Evolutionary conservation across 1,284 basidiomycete genomes (phyloP), one percentile per base, ranked within the genome.

Genomic region (Cerioporus squamosus): DNA sequence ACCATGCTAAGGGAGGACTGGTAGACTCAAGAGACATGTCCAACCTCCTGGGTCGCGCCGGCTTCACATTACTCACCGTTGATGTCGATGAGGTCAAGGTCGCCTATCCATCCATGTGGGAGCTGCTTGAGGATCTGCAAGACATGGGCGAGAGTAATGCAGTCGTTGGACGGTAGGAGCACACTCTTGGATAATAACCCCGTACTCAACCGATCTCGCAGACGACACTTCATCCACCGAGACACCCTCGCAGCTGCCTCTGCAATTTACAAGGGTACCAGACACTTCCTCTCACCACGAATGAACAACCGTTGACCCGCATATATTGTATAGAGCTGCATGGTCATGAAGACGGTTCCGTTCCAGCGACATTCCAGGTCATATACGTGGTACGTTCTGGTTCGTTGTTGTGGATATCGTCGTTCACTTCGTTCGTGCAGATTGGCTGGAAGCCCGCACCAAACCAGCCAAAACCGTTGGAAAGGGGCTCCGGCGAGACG

Each of bases 71-170:
- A 12, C 86, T 98, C 7, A 98, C 97, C 0, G 93, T 99, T 29
- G 97, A 99, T 69, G 87, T 93, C 44, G 97, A 99, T 71, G 97
- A 99, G 76, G 81, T 99, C 23, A 87, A 86, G 58, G 88, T 98
- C 38, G 85, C 85, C 9, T 99, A 98, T 70, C 97, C 97, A 0
- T 92, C 88, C 53, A 97, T 98, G 83, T 98, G 92, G 88, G 97
- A 99, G 73, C 83, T 99, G 17, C 83, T 99, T 72, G 87, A 95
- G 49, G 97, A 99, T 72, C 75, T 99, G 45, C 83, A 87, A 49
- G 90, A 94, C 72, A 99, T 99, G 97, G 97, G 97, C 45, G 97
- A 99, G 74, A 89, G 86, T 55, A 99, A 98, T 71, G 94, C 96
- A 5, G 86, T 97, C 36, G 77, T 96, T 51, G 93, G 90, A 64